phyloP scores from a whole-genome alignment of 2,329 filamentous ascomycete genomes.

The Cladosporium austrohemisphaericum region DNA sequence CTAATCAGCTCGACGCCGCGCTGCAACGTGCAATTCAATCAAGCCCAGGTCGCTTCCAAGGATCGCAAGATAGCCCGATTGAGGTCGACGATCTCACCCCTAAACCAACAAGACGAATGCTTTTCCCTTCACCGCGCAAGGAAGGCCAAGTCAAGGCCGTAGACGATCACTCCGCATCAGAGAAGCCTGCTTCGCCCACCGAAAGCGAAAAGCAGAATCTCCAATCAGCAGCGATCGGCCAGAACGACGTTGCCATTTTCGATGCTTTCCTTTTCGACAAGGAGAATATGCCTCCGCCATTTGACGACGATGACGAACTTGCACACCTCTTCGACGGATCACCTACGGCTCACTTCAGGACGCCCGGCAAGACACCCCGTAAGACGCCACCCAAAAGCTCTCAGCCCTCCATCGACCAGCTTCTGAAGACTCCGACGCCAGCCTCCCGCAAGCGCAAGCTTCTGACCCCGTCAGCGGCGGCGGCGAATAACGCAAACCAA shows the following conservation, averaged over 20 bases:
- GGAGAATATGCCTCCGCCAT: constrained; percentile 51
- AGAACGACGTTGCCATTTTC: constrained; percentile 27
- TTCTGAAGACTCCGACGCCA: constrained; percentile 46
- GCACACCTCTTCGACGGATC: constrained; percentile 65
- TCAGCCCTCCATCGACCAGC: constrained; percentile 32
- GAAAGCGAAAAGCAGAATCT: constrained; percentile 1
- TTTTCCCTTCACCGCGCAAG: constrained; percentile 74
- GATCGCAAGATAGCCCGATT: constrained; percentile 45
- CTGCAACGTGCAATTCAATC: constrained; percentile 57
- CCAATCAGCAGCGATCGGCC: constrained; percentile 11
- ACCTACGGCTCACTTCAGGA: constrained; percentile 52
- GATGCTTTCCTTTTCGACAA: constrained; percentile 49
- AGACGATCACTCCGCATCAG: constrained; percentile 44
- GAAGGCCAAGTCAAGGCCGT: constrained; percentile 60
- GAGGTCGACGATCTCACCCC: constrained; percentile 54
- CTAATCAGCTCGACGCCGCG: constrained; percentile 32
- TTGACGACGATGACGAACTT: constrained; percentile 48
- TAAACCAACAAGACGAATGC: constrained; percentile 63
- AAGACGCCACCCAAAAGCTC: constrained; percentile 55
- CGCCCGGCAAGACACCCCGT: constrained; percentile 50
- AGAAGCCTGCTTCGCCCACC: constrained; percentile 32
- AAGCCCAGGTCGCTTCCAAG: constrained; percentile 54
- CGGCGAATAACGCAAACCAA: constrained; percentile 22
- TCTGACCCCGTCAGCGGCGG: constrained; percentile 28
- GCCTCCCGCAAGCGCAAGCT: constrained; percentile 35